Base-by-base conservation (phyloP, 73 alveolate genomes). In the Paramecium caudatum region DNA sequence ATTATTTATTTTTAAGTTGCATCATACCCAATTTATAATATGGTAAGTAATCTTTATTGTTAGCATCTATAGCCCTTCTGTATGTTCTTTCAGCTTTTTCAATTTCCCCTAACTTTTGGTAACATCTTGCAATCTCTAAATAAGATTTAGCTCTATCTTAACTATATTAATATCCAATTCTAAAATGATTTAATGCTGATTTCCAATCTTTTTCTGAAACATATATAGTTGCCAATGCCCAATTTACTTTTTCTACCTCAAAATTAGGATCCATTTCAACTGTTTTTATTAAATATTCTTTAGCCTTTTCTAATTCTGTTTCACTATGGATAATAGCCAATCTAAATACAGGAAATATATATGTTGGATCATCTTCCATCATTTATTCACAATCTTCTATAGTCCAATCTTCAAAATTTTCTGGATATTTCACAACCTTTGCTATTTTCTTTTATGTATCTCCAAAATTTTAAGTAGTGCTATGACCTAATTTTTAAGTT, bases 21-120 rank as follows among this genome's bases (percentile, higher is more conserved):
- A 91, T 94, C 97, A 97, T 93, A 16, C 98, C 99, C 25, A 96
- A 94, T 33, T 95, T 93, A 27, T 94, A 86, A 43, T 86, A 94
- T 3, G 97, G 97, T 50, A 91, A 90, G 34, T 95, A 94, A 21
- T 82, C 80, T 46, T 87, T 74, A n/a, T 81, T 47, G 69, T 92
- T 91, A 32, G 91, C 68, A 10, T 90, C 91, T 6, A 90, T 91
- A 9, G 99, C 98, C 48, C 91, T 92, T 48, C 91, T 45, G 84
- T 95, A 96, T 6, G 62, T 49, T 47, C 63, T 82, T 45, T 82
- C 78, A 0, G 98, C 96, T 37, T 90, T 47, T 4, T 78, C 95
- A 49, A 94, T 95, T 8, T 91, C 93, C 36, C 93, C 93, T 91
- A 83, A 48, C 36, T 95, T 96, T 49, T 93, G 96, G 80, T 84